A percentile compares a stretch with the other conserved stretches of the same genome.
Conservation (phyloP, 2,329 filamentous ascomycete species). For the Cryphonectria naterciae region DNA sequence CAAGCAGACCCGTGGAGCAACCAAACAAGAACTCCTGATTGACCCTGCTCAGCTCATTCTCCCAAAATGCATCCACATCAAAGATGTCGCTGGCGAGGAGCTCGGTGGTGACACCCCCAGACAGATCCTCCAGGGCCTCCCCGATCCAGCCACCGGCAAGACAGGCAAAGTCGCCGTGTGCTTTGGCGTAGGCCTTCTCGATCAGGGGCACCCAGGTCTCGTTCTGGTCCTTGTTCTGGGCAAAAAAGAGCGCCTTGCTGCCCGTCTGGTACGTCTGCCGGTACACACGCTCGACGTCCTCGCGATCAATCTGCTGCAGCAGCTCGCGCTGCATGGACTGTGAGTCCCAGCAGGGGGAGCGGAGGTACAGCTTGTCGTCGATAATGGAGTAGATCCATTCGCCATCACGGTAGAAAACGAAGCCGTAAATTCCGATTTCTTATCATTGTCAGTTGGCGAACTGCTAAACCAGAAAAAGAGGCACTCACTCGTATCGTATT, state of each 20-base stretch:
- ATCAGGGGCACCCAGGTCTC: slow-evolving; percentile 81
- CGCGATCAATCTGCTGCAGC: slow-evolving; percentile 75
- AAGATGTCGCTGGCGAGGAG: slow-evolving; percentile 70
- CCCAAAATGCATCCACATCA: slow-evolving; percentile 79
- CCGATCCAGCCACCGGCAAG: slow-evolving; percentile 73
- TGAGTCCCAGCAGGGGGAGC: slow-evolving; percentile 81
- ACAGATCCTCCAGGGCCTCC: slow-evolving; percentile 63
- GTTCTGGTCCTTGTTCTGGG: slow-evolving; percentile 73
- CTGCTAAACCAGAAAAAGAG: slow-evolving; percentile 28
- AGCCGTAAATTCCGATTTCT: slow-evolving; percentile 82
- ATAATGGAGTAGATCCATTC: slow-evolving; percentile 93
- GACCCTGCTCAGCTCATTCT: slow-evolving; percentile 74
- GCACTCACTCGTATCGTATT: slow-evolving; percentile 61
- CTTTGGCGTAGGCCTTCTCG: slow-evolving; percentile 81
- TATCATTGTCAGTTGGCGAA: neutral
- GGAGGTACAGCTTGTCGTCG: slow-evolving; percentile 87
- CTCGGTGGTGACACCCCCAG: slow-evolving; percentile 69
- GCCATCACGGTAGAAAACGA: slow-evolving; percentile 85
- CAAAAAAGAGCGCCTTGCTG: slow-evolving; percentile 75
- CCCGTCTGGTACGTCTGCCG: slow-evolving; percentile 74
- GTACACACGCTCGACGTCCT: slow-evolving; percentile 67
- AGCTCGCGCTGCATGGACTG: slow-evolving; percentile 72
- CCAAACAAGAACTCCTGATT: slow-evolving; percentile 78
- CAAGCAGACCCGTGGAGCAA: slow-evolving; percentile 56
- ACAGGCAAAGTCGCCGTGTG: slow-evolving; percentile 76